Conservation (phyloP, 2,329 filamentous ascomycete species). For the Curvularia eragrostidis region DNA sequence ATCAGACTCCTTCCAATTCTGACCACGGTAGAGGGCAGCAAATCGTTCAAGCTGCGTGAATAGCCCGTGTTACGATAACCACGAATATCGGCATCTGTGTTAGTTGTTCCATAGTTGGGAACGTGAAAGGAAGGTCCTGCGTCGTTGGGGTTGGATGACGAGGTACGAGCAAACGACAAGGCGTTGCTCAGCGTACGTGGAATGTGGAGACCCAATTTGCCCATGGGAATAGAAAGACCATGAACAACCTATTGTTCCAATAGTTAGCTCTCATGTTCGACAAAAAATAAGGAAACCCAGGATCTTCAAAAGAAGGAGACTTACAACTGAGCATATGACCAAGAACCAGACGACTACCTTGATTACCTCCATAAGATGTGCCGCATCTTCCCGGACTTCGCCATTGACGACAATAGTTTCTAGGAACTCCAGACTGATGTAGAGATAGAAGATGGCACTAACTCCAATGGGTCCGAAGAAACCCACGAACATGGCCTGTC, state of each 20-base stretch:
- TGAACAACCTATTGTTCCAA: slow-evolving; percentile 69
- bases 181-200: slow-evolving; percentile 67
- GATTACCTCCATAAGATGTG: slow-evolving; percentile 69
- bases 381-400: slow-evolving; percentile 68
- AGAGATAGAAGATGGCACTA: slow-evolving; percentile 88
- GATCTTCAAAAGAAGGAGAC: slow-evolving; percentile 39
- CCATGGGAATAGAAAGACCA: slow-evolving; percentile 79
- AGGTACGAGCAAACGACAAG: slow-evolving; percentile 30
- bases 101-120: slow-evolving; percentile 23
- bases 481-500: slow-evolving; percentile 83
- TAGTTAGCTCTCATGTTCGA: slow-evolving; percentile 2
- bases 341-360: slow-evolving; percentile 85
- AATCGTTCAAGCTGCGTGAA: slow-evolving; percentile 28
- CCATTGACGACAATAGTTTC: slow-evolving; percentile 64
- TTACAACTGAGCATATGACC: slow-evolving; percentile 79
- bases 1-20: slow-evolving; percentile 48
- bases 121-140: slow-evolving; percentile 44
- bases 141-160: slow-evolving; percentile 19
- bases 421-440: slow-evolving; percentile 79
- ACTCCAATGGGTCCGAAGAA: slow-evolving; percentile 95
- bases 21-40: slow-evolving; percentile 39
- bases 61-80: slow-evolving; percentile 34
- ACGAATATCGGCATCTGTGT: slow-evolving; percentile 31
- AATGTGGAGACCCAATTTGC: slow-evolving; percentile 68
- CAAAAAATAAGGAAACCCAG: background rate